Conservation (phyloP, 2,329 filamentous ascomycete species). For the Cladophialophora immunda region DNA sequence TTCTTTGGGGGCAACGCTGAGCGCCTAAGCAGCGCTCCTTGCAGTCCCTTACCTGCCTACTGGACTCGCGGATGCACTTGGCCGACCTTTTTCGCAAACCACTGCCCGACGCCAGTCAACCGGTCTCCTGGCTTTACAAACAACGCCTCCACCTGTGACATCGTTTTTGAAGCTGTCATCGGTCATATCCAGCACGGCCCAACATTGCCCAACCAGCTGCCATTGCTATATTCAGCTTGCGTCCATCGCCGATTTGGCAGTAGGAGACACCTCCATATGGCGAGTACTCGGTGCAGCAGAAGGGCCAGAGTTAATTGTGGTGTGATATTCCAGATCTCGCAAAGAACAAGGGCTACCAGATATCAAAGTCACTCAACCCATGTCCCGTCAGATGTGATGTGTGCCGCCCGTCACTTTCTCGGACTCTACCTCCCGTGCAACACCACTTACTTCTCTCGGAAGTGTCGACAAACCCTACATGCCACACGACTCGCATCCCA, state of each 20-base stretch:
- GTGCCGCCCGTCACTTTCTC: background rate
- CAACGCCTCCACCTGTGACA: slow-evolving; percentile 15
- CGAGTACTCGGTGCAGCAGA: background rate
- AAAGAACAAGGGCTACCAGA: background rate
- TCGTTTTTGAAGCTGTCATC: slow-evolving; percentile 8
- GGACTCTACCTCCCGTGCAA: background rate
- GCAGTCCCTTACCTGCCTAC: slow-evolving; percentile 12
- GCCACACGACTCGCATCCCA: background rate
- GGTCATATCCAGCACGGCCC: slow-evolving; percentile 8
- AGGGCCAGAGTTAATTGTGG: background rate
- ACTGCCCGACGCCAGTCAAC: slow-evolving; percentile 21
- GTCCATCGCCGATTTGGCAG: slow-evolving; percentile 14
- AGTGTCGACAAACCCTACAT: slow-evolving; percentile 6
- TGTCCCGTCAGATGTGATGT: background rate
- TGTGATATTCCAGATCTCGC: slow-evolving; percentile 9
- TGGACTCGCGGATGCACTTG: slow-evolving; percentile 19
- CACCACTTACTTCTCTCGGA: slow-evolving; percentile 1
- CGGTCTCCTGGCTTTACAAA: background rate
- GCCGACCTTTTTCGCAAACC: slow-evolving; percentile 15
- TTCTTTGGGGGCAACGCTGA: slow-evolving; percentile 12
- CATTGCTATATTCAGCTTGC: background rate
- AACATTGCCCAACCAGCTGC: background rate
- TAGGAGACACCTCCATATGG: background rate
- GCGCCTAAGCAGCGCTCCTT: slow-evolving; percentile 25
- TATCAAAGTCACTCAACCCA: background rate